Evolutionary conservation across 768 basidiomycete genomes (phyloP), one percentile per base, ranked within the genome.

Genomic region (Lactarius evosmus): DNA sequence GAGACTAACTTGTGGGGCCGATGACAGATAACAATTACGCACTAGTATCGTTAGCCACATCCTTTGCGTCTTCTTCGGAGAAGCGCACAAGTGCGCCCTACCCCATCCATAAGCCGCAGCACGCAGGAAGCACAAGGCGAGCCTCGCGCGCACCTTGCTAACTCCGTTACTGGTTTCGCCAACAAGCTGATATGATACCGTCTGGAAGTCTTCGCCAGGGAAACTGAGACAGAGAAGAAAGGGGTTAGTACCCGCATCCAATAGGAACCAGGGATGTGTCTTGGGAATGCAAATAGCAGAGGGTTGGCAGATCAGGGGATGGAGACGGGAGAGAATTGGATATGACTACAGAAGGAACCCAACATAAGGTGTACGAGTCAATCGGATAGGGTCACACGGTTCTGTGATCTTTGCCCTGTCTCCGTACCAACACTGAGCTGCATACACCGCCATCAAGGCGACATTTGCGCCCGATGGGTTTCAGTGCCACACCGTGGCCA

Each of bases 71-170:
- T 30, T 79, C 78, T n/a, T n/a, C n/a, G n/a, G n/a, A 82, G 70
- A 96, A 95, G 72, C 91, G 91, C 33, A 95, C 85, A 41, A 97
- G 74, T 14, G 86, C 89, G 22, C 94, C 95, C 87, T 92, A 53
- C 53, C 32, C 44, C 41, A 44, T 25, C 11, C 5, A 30, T 53
- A 50, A 53, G 25, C 8, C 54, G 36, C 14, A 17, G 36, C 36
- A 36, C 33, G 11, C n/a, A 40, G 50, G 40, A 22, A 33, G 25
- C 36, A 22, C 44, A 30, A 4, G 32, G 46, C 46, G 41, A 40
- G 25, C 44, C 51, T 27, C 40, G 44, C 54, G 60, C 80, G 64
- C 69, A 87, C 90, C 77, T 84, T 80, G 73, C 77, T 83, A 30
- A 84, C 74, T 8, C 84, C 85, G 25, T 67, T 72, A 66, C 81